Evolutionary conservation across 495 filamentous ascomycete genomes (phyloP).

Genomic region (Lasiosphaeria miniovina): DNA sequence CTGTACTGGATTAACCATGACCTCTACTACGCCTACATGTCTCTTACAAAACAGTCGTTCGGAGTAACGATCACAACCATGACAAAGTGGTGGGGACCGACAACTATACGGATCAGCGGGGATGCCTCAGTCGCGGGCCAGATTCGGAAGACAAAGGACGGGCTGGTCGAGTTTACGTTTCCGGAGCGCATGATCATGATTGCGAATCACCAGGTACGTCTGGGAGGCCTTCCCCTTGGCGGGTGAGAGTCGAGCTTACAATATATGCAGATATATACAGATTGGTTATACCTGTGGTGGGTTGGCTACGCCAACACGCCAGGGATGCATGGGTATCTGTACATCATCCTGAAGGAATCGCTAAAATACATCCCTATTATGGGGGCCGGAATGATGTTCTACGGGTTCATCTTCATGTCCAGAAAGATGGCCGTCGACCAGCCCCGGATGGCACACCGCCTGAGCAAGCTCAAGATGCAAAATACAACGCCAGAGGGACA

Average conservation of each 20-base stretch:
- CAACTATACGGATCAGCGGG: constrained; percentile 70
- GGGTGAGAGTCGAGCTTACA: background rate
- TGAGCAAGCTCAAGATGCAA: constrained; percentile 61
- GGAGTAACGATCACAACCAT: constrained; percentile 69
- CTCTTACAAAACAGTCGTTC: constrained; percentile 72
- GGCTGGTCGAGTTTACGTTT: constrained; percentile 67
- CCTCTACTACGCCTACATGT: constrained; percentile 74
- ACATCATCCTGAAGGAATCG: constrained; percentile 81
- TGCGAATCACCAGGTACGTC: constrained; percentile 72
- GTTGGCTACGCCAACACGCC: constrained; percentile 66
- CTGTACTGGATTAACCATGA: constrained; percentile 68
- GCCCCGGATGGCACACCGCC: constrained; percentile 61
- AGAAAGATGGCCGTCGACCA: constrained; percentile 79
- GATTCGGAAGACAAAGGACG: constrained; percentile 60
- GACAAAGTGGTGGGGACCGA: constrained; percentile 81
- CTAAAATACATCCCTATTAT: constrained; percentile 73
- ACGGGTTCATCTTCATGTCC: constrained; percentile 80
- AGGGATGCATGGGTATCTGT: constrained; percentile 75
- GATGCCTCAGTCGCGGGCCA: constrained; percentile 70
- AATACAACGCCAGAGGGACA: constrained; percentile 52
- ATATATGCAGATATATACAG: constrained; percentile 64
- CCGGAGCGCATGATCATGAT: constrained; percentile 76
- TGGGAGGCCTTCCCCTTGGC: constrained; percentile 8
- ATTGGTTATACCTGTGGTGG: constrained; percentile 91
- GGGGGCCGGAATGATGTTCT: constrained; percentile 78